Base-by-base conservation (phyloP, 768 basidiomycete species). In the Suillus placidus region DNA sequence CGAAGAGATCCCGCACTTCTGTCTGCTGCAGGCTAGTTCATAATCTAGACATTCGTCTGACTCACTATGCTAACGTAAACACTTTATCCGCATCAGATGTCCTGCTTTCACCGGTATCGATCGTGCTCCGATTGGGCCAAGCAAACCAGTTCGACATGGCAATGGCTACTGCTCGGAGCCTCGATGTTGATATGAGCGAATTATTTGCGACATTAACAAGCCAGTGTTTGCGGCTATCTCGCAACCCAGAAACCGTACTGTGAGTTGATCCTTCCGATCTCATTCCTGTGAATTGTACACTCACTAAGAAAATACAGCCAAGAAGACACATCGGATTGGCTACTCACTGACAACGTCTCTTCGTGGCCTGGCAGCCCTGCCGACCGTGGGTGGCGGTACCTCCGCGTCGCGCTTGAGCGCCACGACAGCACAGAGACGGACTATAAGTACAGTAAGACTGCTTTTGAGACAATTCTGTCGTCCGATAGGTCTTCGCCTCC, bases 151-250 rank as follows among this genome's bases (percentile, higher is more conserved):
- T 92, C 77, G 92, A 89, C 69, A 81, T 85, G 61, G 97, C 97
- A 3, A 85, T 97, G 76, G 78, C 87, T 6, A 85, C 88, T 35
- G 95, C 94, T 3, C 84, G 86, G 40, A 86, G 85, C 54, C 84
- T 97, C 49, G 82, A 87, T 40, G 87, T 94, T 49, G 94, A 97
- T 75, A 93, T 98, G 91, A 87, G 88, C 4, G 91, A 94, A 67
- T 71, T 97, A 13, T 97, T 99, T 72, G 85, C 86, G 49, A 83
- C 87, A 67, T 79, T 99, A 67, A 88, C 94, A 0, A 81, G 80
- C 43, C 89, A 93, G 72, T 97, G 95, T 76, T 77, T 96, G 56
- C 87, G 89, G 65, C 79, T 97, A 51, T 85, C 90, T 66, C 85
- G 82, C 70, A 85, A 86, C 65, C 83, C 87, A 6, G 86, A 89